These are phyloP conservation scores for Jackrogersella minutella DNA, from an alignment of 495 filamentous ascomycete species.

Conservation along the genomic window DNA sequence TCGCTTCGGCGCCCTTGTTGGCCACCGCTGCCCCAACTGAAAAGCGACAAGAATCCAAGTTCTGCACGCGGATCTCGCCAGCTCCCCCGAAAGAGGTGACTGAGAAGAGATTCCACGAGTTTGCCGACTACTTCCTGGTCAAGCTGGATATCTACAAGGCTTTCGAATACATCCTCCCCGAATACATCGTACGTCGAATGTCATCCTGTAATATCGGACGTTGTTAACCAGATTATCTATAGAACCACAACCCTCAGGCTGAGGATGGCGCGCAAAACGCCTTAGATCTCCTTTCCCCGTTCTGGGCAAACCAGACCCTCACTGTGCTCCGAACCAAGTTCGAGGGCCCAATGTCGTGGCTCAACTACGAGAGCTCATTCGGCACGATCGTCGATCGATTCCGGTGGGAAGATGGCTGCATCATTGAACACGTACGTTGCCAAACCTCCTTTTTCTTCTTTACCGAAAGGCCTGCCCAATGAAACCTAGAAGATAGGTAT, in stretches of 20 bases:
- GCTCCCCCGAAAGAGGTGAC: conserved; percentile 39
- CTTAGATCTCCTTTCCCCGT: conserved; percentile 45
- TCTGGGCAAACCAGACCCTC: conserved; percentile 43
- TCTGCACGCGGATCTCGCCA: conserved; percentile 31
- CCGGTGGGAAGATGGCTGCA: conserved; percentile 52
- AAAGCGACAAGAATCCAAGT: conserved; percentile 21
- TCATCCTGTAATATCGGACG: neutral
- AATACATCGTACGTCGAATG: conserved; percentile 46
- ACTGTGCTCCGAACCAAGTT: conserved; percentile 44
- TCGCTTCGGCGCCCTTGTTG: conserved; percentile 21
- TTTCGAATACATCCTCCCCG: conserved; percentile 47
- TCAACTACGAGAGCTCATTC: conserved; percentile 45
- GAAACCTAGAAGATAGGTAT: no score
- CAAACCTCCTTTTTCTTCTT: no score
- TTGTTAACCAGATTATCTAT: neutral
- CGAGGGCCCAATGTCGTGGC: conserved; percentile 46
- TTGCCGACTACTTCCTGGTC: conserved; percentile 48
- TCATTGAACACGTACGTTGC: conserved; percentile 51
- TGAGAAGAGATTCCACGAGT: conserved; percentile 42
- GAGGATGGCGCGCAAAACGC: conserved; percentile 50
- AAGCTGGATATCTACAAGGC: conserved; percentile 49
- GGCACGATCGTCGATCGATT: conserved; percentile 50
- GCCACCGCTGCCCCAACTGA: neutral
- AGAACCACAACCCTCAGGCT: conserved; percentile 53
- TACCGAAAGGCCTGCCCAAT: no score